These are phyloP conservation scores for Fusarium phyllophilum DNA, from an alignment of 2,329 filamentous ascomycete species.

Conservation along the genomic window DNA sequence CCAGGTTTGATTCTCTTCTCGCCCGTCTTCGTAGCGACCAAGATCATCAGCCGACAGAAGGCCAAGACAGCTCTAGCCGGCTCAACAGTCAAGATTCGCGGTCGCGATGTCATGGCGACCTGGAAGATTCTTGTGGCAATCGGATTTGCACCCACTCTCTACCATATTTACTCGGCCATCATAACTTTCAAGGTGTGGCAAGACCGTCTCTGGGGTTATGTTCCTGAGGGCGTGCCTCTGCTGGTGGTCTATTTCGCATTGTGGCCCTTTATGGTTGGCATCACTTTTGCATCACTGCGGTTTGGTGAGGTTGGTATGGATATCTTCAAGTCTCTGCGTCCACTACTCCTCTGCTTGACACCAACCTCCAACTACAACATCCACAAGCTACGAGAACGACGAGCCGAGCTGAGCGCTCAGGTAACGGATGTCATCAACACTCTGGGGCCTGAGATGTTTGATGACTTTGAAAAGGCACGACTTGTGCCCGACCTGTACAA, in stretches of 20 bases:
- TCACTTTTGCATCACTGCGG: conserved; percentile 92
- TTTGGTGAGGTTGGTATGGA: conserved; percentile 99
- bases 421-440: conserved; percentile 95
- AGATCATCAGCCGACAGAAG: conserved; percentile 83
- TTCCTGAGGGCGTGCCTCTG: conserved; percentile 82
- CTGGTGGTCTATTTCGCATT: conserved; percentile 80
- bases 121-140: conserved; percentile 94
- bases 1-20: conserved; percentile 89
- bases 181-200: conserved; percentile 81
- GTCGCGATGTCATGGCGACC: conserved; percentile 89
- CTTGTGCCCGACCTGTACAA: conserved; percentile 69
- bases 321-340: conserved; percentile 92
- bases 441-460: conserved; percentile 93
- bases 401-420: conserved; percentile 79
- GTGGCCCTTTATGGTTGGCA: conserved; percentile 82
- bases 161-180: conserved; percentile 81
- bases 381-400: conserved; percentile 76
- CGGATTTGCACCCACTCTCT: conserved; percentile 82
- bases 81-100: conserved; percentile 88
- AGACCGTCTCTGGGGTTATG: conserved; percentile 83
- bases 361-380: conserved; percentile 88
- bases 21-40: conserved; percentile 86
- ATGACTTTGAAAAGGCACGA: conserved; percentile 87
- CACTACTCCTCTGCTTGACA: conserved; percentile 84
- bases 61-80: conserved; percentile 85